phyloP scores from a whole-genome alignment of 2,329 filamentous ascomycete genomes.

The Atkinsonella hypoxylon region DNA sequence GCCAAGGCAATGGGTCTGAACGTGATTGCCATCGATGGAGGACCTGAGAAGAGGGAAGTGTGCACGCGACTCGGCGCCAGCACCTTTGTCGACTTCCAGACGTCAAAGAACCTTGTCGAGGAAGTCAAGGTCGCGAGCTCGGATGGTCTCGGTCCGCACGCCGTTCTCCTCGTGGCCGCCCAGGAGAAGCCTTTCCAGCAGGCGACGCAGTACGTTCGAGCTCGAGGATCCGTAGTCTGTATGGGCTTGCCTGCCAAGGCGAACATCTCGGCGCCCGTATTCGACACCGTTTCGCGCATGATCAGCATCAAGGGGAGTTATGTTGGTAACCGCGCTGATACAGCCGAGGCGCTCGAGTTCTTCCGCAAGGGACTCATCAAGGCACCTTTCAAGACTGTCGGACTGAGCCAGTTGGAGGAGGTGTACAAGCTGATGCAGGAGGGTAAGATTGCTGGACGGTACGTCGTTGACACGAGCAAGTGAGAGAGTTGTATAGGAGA shows the following conservation, averaged over 20 bases:
- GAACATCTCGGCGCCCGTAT: slow-evolving; percentile 71
- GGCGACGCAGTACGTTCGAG: slow-evolving; percentile 76
- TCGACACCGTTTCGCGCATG: slow-evolving; percentile 82
- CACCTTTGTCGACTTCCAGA: slow-evolving; percentile 70
- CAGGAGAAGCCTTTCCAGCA: slow-evolving; percentile 92
- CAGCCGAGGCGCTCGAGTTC: slow-evolving; percentile 83
- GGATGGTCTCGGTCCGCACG: slow-evolving; percentile 76
- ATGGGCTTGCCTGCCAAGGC: slow-evolving; percentile 80
- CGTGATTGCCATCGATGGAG: slow-evolving; percentile 71
- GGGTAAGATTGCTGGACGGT: slow-evolving; percentile 64
- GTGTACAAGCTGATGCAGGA: slow-evolving; percentile 68
- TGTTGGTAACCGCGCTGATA: slow-evolving; percentile 84
- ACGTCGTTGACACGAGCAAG: slow-evolving; percentile 64
- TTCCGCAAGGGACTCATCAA: slow-evolving; percentile 75
- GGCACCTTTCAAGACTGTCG: slow-evolving; percentile 74
- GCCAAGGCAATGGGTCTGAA: slow-evolving; percentile 81
- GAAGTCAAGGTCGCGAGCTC: slow-evolving; percentile 73
- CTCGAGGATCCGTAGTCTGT: slow-evolving; percentile 71
- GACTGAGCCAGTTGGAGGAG: slow-evolving; percentile 64
- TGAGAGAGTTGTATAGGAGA: slow-evolving; percentile 15
- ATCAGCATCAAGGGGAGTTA: slow-evolving; percentile 87
- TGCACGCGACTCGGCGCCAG: slow-evolving; percentile 58
- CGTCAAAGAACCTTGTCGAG: slow-evolving; percentile 63
- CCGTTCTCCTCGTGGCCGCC: slow-evolving; percentile 76
- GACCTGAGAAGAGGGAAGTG: slow-evolving; percentile 67